phyloP scores from a whole-genome alignment of 1,284 basidiomycete species.

The Takashimella koratensis region DNA sequence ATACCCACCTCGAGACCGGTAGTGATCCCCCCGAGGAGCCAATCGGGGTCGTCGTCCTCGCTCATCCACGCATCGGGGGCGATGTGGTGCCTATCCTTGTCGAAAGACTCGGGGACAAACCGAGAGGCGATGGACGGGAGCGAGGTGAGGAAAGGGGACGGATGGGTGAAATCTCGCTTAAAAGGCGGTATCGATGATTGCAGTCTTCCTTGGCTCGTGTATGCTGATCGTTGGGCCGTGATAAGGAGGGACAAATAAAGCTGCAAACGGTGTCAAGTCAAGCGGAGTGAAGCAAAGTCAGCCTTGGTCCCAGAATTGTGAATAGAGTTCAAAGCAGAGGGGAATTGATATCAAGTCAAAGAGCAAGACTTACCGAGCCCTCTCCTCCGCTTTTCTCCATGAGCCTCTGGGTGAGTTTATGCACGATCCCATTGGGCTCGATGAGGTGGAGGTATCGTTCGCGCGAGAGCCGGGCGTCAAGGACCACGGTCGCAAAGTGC shows the following conservation, averaged over 20 bases:
- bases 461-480: slow-evolving; percentile 35
- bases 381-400: slow-evolving; percentile 42
- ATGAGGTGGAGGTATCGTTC: slow-evolving; percentile 35
- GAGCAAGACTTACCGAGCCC: slow-evolving; percentile 23
- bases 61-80: slow-evolving; percentile 1
- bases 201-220: slow-evolving; percentile 13
- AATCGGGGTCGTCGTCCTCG: neutral
- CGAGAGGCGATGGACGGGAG: slow-evolving; percentile 22
- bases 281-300: neutral
- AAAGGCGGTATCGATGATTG: slow-evolving; percentile 14
- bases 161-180: slow-evolving; percentile 24
- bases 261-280: slow-evolving; percentile 3
- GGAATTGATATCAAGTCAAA: neutral
- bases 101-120: slow-evolving; percentile 11
- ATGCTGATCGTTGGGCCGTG: slow-evolving; percentile 15
- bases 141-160: slow-evolving; percentile 33
- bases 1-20: neutral
- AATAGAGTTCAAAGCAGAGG: slow-evolving; percentile 1
- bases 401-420: slow-evolving; percentile 39
- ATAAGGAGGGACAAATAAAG: slow-evolving; percentile 18
- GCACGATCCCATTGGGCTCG: slow-evolving; percentile 36
- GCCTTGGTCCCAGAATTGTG: neutral
- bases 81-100: neutral
- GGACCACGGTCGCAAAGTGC: slow-evolving; percentile 35
- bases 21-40: neutral